phyloP scores from a whole-genome alignment of 257 asterid species.

The Przewalskia tangutica region DNA sequence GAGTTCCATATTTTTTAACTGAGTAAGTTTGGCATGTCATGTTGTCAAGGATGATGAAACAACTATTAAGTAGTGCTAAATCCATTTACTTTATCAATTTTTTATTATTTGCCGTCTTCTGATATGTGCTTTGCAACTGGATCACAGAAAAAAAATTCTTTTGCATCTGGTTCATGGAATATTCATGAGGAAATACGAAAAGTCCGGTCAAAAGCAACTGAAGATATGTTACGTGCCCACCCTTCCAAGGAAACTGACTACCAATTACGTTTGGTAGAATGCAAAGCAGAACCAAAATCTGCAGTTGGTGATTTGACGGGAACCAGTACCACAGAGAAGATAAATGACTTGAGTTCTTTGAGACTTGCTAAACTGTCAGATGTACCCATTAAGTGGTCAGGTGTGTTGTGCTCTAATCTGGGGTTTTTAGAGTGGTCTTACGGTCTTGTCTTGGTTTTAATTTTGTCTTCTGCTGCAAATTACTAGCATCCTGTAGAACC shows the following conservation, averaged over 20 bases:
- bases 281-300: constrained; percentile 17
- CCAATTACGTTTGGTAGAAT: constrained; percentile 20
- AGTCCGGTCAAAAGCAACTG: constrained; percentile 71
- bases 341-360: constrained; percentile 17
- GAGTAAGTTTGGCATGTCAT: not conserved
- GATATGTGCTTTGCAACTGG: constrained; percentile 9
- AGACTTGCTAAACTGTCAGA: constrained; percentile 10
- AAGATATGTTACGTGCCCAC: constrained; percentile 46
- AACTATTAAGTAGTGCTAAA: not conserved
- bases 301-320: constrained; percentile 18
- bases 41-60: not conserved
- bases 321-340: constrained; percentile 21
- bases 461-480: not conserved
- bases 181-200: constrained; percentile 71
- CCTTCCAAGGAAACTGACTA: constrained; percentile 43
- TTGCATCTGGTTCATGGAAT: constrained; percentile 78
- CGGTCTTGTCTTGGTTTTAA: not conserved
- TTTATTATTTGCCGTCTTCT: constrained; percentile 8
- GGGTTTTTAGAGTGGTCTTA: not conserved
- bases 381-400: constrained; percentile 33
- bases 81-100: not conserved
- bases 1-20: not conserved
- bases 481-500: not conserved
- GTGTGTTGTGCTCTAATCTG: constrained; percentile 22
- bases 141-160: constrained; percentile 50